phyloP scores from a whole-genome alignment of 441 rosid genomes.

The Pelargonium myrrhifolium region DNA sequence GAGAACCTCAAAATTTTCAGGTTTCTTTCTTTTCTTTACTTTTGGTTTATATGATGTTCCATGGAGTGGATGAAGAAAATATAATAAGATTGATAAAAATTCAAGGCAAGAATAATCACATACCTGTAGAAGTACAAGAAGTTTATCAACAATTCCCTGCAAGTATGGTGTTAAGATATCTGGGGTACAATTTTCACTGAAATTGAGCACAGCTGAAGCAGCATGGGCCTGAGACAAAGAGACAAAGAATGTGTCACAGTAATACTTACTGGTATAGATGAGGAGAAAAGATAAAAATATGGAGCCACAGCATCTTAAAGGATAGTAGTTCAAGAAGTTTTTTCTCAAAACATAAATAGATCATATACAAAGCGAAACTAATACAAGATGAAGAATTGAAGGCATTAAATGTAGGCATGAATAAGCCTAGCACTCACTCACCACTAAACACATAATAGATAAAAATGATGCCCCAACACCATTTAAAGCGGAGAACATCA shows the following conservation, averaged over 20 bases:
- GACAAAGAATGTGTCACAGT: background rate
- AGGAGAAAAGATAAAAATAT: background rate
- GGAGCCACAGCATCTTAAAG: background rate
- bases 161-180: slow-evolving; percentile 39
- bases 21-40: too few relatives aligned
- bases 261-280: background rate
- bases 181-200: slow-evolving; percentile 42
- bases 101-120: background rate
- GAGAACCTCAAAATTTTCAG: too few relatives aligned
- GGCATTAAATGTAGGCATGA: background rate
- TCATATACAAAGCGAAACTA: background rate
- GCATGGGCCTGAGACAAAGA: slow-evolving; percentile 37
- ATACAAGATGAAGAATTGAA: background rate
- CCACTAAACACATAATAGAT: too few relatives aligned
- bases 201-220: slow-evolving; percentile 42
- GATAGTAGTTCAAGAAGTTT: background rate
- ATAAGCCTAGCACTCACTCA: too few relatives aligned
- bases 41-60: too few relatives aligned
- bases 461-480: background rate
- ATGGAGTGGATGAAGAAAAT: background rate
- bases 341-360: background rate
- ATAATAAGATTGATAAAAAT: background rate
- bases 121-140: slow-evolving; percentile 49
- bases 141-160: slow-evolving; percentile 44
- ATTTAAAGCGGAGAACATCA: background rate